These are phyloP conservation scores for Clavispora vitiphila DNA, from an alignment of 805 yeast species.

Conservation along the genomic window DNA sequence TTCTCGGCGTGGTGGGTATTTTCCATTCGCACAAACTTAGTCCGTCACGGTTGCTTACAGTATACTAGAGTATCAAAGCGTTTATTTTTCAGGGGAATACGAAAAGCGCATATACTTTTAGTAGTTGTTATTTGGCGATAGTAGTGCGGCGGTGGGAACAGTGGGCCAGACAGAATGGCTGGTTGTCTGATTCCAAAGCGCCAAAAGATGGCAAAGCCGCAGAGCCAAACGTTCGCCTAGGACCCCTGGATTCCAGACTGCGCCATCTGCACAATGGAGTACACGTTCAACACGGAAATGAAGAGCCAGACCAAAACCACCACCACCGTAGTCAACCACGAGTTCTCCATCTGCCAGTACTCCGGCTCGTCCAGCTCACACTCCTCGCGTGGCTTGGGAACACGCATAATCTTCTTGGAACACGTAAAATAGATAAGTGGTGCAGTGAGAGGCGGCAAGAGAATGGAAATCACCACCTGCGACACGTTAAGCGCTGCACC, in stretches of 20 bases:
- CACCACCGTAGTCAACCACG: conserved; percentile 47
- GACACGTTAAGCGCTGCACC: conserved; percentile 73
- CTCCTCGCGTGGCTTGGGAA: conserved; percentile 22
- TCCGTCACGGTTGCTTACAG: too few relatives aligned
- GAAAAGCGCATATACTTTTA: too few relatives aligned
- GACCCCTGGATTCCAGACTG: conserved; percentile 1
- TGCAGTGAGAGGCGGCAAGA: conserved; percentile 79
- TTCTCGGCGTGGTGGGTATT: too few relatives aligned
- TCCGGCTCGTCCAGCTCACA: conserved; percentile 14
- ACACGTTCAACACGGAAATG: conserved; percentile 66
- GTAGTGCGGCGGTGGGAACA: too few relatives aligned
- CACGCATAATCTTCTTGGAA: conserved; percentile 61
- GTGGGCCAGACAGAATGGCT: too few relatives aligned
- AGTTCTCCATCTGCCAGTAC: conserved; percentile 56
- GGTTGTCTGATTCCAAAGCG: too few relatives aligned
- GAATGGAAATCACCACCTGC: conserved; percentile 76
- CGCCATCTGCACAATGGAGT: conserved; percentile 44
- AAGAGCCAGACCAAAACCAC: conserved; percentile 65
- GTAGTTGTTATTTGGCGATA: too few relatives aligned
- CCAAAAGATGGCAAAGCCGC: too few relatives aligned
- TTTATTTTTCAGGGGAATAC: too few relatives aligned
- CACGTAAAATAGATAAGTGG: conserved; percentile 83
- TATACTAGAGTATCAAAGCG: too few relatives aligned
- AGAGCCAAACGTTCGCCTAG: too few relatives aligned
- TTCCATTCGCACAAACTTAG: too few relatives aligned